Evolutionary conservation across 768 basidiomycete species (phyloP), one percentile per base, ranked within the genome.

Genomic region (Suillus paluster): DNA sequence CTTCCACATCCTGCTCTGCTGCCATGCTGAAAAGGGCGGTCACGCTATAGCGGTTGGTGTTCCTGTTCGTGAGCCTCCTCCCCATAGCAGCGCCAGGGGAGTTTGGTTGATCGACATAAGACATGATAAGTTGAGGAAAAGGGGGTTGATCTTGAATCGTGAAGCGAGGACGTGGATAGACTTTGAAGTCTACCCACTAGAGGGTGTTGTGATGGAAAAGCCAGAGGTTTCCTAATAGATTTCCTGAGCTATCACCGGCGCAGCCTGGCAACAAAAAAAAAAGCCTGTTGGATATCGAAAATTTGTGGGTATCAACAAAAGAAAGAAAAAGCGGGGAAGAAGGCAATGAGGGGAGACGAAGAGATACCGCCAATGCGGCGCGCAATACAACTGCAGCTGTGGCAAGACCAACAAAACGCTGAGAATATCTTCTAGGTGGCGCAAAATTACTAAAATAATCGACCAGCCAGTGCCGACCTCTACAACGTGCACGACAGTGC

Each of bases 21-120:
- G 96, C 97, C 90, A 99, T 95, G 70, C 92, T 94, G 75, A 97
- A 98, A 67, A 98, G 82, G 30, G 94, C 94, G 55, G 93, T 98
- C 42, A 98, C 96, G 75, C 91, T 93, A 79, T 97, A 97, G 62
- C 96, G 90, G 79, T 97, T 97, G 67, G 94, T 96, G 75, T 94
- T 97, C 75, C 96, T 81, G 81, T 95, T 95, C 39, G 92, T 93
- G 72, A 92, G 83, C 34, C 93, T 84, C 68, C 91, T 86, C 66
- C 85, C 78, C 64, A 88, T 89, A 71, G 88, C 82, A 68, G 85
- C 81, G 64, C 81, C 83, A 57, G 91, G 86, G 30, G 90, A 89
- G 55, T 79, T 76, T 44, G 89, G 81, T 62, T 82, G 79, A 62
- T 88, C 87, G 66, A 79, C 71, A 71, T 85, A 91, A 71, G 89